These are phyloP conservation scores for Exophiala sp. DNA, from an alignment of 2,329 filamentous ascomycete genomes.

Conservation along the genomic window DNA sequence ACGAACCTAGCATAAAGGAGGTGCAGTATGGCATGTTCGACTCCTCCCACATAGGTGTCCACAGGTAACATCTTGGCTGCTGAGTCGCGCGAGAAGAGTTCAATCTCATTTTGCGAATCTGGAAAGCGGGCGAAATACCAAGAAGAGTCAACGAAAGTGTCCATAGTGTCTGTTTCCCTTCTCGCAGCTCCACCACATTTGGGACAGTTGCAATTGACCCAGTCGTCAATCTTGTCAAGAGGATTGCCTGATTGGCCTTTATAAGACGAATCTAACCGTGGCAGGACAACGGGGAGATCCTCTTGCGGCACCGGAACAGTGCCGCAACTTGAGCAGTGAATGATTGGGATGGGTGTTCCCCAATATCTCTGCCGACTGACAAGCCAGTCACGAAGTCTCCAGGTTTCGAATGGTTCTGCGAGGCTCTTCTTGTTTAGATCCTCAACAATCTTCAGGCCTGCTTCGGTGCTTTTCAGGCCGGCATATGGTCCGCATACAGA, in stretches of 20 bases:
- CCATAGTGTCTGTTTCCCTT: slow-evolving; percentile 91
- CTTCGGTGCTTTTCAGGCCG: slow-evolving; percentile 61
- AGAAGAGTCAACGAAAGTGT: slow-evolving; percentile 91
- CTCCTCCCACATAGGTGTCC: slow-evolving; percentile 82
- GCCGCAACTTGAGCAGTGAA: slow-evolving; percentile 76
- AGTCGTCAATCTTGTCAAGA: slow-evolving; percentile 66
- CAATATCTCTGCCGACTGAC: slow-evolving; percentile 91
- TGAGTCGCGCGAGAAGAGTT: slow-evolving; percentile 60
- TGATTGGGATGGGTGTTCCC: slow-evolving; percentile 84
- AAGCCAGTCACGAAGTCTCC: slow-evolving; percentile 83
- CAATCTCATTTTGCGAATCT: slow-evolving; percentile 62
- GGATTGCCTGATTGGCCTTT: slow-evolving; percentile 72
- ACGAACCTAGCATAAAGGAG: slow-evolving; percentile 86
- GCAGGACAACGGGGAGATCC: slow-evolving; percentile 73
- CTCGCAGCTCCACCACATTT: slow-evolving; percentile 65
- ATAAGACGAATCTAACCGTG: slow-evolving; percentile 63
- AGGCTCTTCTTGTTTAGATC: slow-evolving; percentile 49
- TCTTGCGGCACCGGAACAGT: slow-evolving; percentile 72
- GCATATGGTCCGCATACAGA: slow-evolving; percentile 62
- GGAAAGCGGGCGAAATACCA: slow-evolving; percentile 87
- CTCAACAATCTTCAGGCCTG: slow-evolving; percentile 58
- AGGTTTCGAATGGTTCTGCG: slow-evolving; percentile 66
- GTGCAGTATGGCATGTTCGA: slow-evolving; percentile 88
- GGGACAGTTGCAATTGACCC: slow-evolving; percentile 73
- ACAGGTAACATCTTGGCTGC: slow-evolving; percentile 64